phyloP scores from a whole-genome alignment of 768 basidiomycete species.

The Rhodotorula diobovata region DNA sequence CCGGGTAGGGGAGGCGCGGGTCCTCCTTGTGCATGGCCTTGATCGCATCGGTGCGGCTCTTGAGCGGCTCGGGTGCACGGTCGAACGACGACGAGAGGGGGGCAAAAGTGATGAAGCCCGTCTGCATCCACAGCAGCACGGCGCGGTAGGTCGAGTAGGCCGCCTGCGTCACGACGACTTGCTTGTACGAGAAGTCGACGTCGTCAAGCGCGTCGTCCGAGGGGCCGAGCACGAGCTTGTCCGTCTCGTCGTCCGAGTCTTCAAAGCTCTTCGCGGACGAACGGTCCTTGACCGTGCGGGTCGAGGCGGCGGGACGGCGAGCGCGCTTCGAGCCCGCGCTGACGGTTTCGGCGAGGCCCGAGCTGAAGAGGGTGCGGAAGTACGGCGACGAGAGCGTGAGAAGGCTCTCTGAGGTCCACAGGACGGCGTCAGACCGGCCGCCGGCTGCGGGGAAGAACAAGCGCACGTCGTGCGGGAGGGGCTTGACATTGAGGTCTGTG shows the following conservation, averaged over 20 bases:
- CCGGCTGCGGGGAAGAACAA: neutral
- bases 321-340: neutral
- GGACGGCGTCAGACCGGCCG: neutral
- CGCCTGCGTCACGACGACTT: neutral
- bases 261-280: neutral
- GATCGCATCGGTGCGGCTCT: neutral
- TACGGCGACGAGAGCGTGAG: neutral
- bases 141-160: slow-evolving; percentile 10
- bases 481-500: too few relatives aligned
- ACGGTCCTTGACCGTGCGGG: neutral
- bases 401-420: neutral
- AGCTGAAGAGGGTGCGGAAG: neutral
- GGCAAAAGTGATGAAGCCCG: neutral
- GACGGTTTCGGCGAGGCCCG: neutral
- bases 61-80: neutral
- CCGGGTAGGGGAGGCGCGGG: neutral
- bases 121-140: neutral
- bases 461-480: neutral
- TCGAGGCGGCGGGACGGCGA: neutral
- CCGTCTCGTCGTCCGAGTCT: neutral
- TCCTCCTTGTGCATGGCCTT: neutral
- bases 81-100: neutral
- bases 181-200: neutral
- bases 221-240: neutral
- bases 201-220: neutral